Evolutionary conservation across 371 early-diverging fungal species (phyloP), one percentile per base, ranked within the genome.

Genomic region (Mucor ambiguus): DNA sequence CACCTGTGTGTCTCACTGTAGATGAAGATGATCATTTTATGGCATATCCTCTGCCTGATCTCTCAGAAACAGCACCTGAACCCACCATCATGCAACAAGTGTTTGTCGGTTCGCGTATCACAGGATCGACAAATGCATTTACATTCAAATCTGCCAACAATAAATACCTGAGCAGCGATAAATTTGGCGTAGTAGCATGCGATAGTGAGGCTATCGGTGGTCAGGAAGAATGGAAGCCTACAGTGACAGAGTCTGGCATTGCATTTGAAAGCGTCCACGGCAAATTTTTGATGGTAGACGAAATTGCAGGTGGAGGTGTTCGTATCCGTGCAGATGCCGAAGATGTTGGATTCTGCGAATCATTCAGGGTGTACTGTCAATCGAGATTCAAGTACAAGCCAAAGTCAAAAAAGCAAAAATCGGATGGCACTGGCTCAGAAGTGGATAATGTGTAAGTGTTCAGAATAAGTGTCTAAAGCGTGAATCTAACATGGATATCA

Each of bases 171-270:
- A 82, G 90, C 38, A 82, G 87, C 12, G 96, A 95, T 83, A 93
- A 93, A 63, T 87, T 93, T 77, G 96, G 95, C 4, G 84, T 91
- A 7, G 92, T 93, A 1, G 64, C 86, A 4, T 87, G 87, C 24
- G 81, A 87, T 14, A 71, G 81, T 32, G 93, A 93, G 67, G 96
- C 95, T 0, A 90, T 92, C 35, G 92, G 94, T 2, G 89, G 89
- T 11, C 78, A 85, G 46, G 95, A 95, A 69, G 93, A 92, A 70
- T 94, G 93, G 93, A 83, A 84, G 22, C 85, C 85, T 8, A 74
- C 88, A 6, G 67, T 92, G 10, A 75, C 87, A 22, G 91, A 91
- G 4, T 92, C 90, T 52, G 95, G 94, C 0, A 69, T 90, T 20
- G 89, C 88, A 8, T 80, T 93, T 24, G 86, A 91, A 74, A 88